Base-by-base conservation (phyloP, 1,139 yeast species). In the Geotrichum bryndzae region DNA sequence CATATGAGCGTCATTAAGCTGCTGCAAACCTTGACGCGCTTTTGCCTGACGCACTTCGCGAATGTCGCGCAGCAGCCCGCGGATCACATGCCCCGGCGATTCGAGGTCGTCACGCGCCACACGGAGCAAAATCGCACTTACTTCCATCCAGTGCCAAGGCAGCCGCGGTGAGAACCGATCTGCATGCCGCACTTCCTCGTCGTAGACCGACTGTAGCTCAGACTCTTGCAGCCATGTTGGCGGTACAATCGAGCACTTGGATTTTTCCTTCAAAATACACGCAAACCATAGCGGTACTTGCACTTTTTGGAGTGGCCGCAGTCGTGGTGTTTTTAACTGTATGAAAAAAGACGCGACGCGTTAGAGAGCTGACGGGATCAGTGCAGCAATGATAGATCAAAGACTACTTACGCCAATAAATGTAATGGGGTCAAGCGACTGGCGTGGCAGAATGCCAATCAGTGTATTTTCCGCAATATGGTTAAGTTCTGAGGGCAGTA, bases 281-380 rank as follows among this genome's bases (percentile, higher is more conserved):
- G 97, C 98, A 29, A 90, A 79, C 99, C 99, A 94, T 3, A 94
- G 68, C 0, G 97, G 96, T 0, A 94, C 85, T 57, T 82, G 79
- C 41, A 82, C 84, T 62, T 94, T 80, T 66, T 88, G 82, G 82
- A 89, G 82, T 1, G 96, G 91, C 60, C 84, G 74, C 65, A 87
- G 74, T 61, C 79, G 79, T 1, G 86, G 90, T 57, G 81, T 67
- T 8, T 68, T 54, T 57, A 29, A 15, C 48, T 41, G 18, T 11
- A 7, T 2, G 18, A 38, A 38, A 38, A 41, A 41, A 41, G n/a
- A 41, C n/a, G 18, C 18, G 22, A 41, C 48, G 48, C 48, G 48
- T 41, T 41, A 41, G 18, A 41, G 6, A 15, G 13, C 10, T 41
- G 48, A n/a, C 18, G 10, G 7, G 22, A 41, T 41, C 22, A 41